phyloP scores from a whole-genome alignment of 345 rosid species.

The Physaria fendleri region DNA sequence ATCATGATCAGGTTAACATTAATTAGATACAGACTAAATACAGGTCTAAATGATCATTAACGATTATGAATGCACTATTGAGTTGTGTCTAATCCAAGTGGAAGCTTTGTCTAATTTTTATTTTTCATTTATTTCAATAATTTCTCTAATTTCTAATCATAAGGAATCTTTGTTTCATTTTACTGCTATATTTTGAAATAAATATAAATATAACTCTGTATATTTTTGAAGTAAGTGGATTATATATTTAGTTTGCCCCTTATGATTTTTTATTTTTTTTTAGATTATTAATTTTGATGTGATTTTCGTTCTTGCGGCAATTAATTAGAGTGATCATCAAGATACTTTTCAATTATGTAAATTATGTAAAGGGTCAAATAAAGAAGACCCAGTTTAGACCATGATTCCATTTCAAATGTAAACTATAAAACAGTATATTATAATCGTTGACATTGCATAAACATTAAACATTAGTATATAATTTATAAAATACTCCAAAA shows the following conservation, averaged over 20 bases:
- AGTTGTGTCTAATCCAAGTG: slow-evolving; percentile 24
- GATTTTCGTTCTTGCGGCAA: too few relatives aligned
- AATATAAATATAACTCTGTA: too few relatives aligned
- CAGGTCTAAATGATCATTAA: slow-evolving; percentile 19
- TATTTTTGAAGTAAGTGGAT: too few relatives aligned
- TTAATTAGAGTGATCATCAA: too few relatives aligned
- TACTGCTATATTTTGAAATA: too few relatives aligned
- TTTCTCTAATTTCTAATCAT: neutral
- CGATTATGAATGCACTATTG: slow-evolving; percentile 19
- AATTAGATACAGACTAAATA: slow-evolving; percentile 18
- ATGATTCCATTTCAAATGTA: neutral
- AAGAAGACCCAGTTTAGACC: slow-evolving; percentile 11
- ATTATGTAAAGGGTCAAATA: slow-evolving; percentile 6
- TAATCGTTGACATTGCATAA: slow-evolving; percentile 21
- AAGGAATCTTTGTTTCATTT: too few relatives aligned
- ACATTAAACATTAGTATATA: slow-evolving; percentile 2
- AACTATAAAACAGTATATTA: neutral
- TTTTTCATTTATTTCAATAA: slow-evolving; percentile 2
- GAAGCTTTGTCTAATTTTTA: neutral
- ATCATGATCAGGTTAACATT: slow-evolving; percentile 18
- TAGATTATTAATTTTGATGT: too few relatives aligned
- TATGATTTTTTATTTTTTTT: too few relatives aligned
- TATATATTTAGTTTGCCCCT: too few relatives aligned
- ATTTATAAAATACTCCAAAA: neutral
- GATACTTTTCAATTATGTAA: neutral